Evolutionary conservation across 2,329 filamentous ascomycete species (phyloP).

Genomic region (Elsinoe perseae): DNA sequence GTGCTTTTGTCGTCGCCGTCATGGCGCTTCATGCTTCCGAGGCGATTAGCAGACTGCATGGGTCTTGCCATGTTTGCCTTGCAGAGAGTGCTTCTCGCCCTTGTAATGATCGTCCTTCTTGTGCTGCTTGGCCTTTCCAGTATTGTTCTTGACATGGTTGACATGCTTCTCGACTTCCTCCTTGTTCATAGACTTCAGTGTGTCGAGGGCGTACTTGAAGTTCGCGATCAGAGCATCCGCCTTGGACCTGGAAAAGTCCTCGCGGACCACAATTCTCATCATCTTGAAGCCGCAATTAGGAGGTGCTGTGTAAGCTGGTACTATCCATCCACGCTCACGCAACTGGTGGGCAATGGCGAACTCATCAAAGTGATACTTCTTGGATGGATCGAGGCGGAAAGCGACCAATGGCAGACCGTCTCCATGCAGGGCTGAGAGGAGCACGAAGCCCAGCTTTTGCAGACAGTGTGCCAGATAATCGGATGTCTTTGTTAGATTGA

Average conservation of each 20-base stretch:
- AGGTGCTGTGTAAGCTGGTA: constrained; percentile 90
- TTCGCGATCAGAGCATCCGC: constrained; percentile 73
- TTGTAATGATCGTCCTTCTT: constrained; percentile 43
- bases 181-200: constrained; percentile 66
- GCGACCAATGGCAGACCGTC: constrained; percentile 81
- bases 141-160: constrained; percentile 33
- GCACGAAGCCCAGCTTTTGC: constrained; percentile 68
- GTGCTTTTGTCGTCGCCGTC: too few species aligned
- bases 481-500: constrained; percentile 80
- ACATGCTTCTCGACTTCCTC: constrained; percentile 62
- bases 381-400: constrained; percentile 61
- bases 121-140: constrained; percentile 25
- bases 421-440: constrained; percentile 75
- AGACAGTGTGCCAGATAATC: constrained; percentile 76
- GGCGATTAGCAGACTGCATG: constrained; percentile 66
- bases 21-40: neutral
- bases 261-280: constrained; percentile 83
- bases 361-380: constrained; percentile 49
- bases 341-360: constrained; percentile 66
- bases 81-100: constrained; percentile 76
- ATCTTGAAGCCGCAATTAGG: constrained; percentile 78
- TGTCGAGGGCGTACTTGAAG: constrained; percentile 65
- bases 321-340: constrained; percentile 81
- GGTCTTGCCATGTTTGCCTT: constrained; percentile 85
- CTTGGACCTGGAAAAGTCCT: constrained; percentile 77